These are phyloP conservation scores for Diaporthe sp. DNA, from an alignment of 2,329 filamentous ascomycete genomes.

Conservation along the genomic window DNA sequence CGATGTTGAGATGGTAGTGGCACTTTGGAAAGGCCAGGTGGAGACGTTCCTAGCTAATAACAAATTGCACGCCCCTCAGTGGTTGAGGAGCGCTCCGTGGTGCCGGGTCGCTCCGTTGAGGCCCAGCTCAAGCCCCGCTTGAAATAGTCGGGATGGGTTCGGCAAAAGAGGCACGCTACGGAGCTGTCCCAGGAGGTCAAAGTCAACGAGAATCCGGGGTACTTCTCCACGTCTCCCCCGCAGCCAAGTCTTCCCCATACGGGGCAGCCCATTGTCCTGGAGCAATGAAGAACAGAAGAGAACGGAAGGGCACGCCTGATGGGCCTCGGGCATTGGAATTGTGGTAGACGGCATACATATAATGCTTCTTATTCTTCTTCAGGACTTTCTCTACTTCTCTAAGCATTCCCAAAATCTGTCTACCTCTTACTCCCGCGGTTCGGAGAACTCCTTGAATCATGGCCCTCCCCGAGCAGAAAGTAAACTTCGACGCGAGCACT, in stretches of 20 bases:
- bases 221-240: constrained; percentile 3
- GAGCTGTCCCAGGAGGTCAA: background rate
- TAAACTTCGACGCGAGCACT: background rate
- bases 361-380: background rate
- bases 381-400: background rate
- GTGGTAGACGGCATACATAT: background rate
- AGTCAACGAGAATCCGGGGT: background rate
- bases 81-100: background rate
- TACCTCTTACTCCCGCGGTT: background rate
- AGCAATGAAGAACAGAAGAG: background rate
- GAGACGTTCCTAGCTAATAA: background rate
- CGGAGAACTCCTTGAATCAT: background rate
- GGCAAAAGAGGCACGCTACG: background rate
- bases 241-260: constrained; percentile 1
- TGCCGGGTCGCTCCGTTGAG: background rate
- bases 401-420: background rate
- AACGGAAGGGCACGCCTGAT: background rate
- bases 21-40: background rate
- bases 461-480: background rate
- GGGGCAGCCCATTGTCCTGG: background rate
- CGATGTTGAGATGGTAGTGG: background rate
- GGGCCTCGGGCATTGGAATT: background rate
- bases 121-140: background rate
- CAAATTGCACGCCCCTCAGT: no score
- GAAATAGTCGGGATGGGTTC: no score